Conservation (phyloP, 1,284 basidiomycete genomes). For the Phaffia rhodozyma region DNA sequence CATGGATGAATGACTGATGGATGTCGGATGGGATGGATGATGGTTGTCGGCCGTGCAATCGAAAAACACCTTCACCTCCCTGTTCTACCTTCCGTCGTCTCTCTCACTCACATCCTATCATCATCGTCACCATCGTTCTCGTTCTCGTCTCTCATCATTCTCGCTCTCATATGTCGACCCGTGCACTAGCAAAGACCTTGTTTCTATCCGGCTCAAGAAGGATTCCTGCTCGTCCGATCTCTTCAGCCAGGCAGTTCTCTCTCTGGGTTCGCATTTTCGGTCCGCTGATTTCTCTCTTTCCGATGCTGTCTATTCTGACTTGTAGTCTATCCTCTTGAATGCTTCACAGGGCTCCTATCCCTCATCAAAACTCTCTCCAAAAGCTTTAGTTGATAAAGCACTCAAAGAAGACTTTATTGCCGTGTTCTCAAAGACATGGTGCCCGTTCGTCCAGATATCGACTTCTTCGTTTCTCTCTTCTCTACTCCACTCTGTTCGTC, state of each 20-base stretch:
- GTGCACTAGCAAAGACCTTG: background rate
- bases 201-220: background rate
- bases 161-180: background rate
- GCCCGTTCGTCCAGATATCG: background rate
- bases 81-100: background rate
- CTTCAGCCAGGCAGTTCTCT: background rate
- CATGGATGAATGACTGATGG: background rate
- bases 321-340: background rate
- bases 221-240: background rate
- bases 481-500: background rate
- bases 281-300: background rate
- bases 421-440: slow-evolving; percentile 6
- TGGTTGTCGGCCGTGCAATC: background rate
- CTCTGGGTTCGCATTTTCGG: slow-evolving; percentile 1
- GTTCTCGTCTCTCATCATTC: background rate
- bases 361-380: background rate
- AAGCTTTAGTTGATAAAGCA: slow-evolving; percentile 3
- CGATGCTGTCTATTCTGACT: background rate
- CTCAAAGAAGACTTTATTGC: slow-evolving; percentile 9
- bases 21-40: background rate
- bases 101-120: background rate
- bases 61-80: background rate
- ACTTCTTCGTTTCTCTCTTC: background rate
- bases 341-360: background rate
- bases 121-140: background rate